Base-by-base conservation (phyloP, 192 early-diverging fungal species). In the Entrophospora sp. region DNA sequence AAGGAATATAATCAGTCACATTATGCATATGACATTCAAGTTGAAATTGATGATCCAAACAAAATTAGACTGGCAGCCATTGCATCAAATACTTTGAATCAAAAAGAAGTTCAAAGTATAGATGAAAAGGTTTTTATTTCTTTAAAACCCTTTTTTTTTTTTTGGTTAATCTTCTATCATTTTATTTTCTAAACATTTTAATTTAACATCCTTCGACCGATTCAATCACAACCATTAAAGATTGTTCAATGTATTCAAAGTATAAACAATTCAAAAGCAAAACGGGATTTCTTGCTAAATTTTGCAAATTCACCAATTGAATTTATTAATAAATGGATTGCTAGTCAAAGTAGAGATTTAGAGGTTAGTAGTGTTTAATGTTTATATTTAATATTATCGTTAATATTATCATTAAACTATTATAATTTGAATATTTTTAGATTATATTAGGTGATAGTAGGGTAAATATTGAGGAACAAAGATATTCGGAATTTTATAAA, bases 251-350 rank as follows among this genome's bases (percentile, higher is more conserved):
- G 84, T 57, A 83, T 94, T 49, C 85, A 89, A 63, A 81, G 82
- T 36, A 91, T 98, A 75, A 91, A 94, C 66, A 89, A 92, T 46
- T 86, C 83, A 36, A 91, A 93, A 49, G 82, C 88, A 30, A 95
- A 95, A 69, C 90, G 96, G 14, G 93, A 96, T 66, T 98, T 97
- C 69, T 79, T 98, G 82, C 77, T 89, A 34, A 75, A 84, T 51
- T 98, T 97, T 74, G 78, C 91, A 4, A 76, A 86, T 28, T 86
- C 93, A 46, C 94, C 96, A 0, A 85, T 88, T 34, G 88, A 85
- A 44, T 97, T 96, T 73, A 83, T 94, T 56, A 91, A 94, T 64
- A 83, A 89, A 51, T 98, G 94, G 94, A 81, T 96, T 30, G 90
- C 88, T 12, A 88, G 87, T 71, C 96, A 98, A 80, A 89, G 86